phyloP scores from a whole-genome alignment of 495 filamentous ascomycete species.

The Aspergillus heteromorphus region DNA sequence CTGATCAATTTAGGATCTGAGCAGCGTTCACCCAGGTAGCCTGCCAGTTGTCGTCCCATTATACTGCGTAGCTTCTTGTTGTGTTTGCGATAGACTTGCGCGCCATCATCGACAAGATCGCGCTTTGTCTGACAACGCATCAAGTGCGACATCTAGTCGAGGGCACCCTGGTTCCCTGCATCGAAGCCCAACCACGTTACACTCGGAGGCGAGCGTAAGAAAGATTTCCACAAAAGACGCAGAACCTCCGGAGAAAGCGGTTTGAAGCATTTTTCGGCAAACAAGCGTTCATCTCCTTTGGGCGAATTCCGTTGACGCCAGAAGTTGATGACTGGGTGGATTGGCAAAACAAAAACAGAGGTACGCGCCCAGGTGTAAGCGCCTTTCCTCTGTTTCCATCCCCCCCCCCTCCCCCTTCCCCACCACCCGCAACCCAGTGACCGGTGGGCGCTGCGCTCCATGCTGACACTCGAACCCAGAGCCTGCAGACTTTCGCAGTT shows the following conservation, averaged over 20 bases:
- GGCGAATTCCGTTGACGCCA: slow-evolving; percentile 15
- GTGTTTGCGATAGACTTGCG: slow-evolving; percentile 17
- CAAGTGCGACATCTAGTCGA: slow-evolving; percentile 31
- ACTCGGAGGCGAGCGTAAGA: slow-evolving; percentile 32
- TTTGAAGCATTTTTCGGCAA: slow-evolving; percentile 26
- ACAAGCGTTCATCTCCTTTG: slow-evolving; percentile 18
- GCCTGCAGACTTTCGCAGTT: slow-evolving; percentile 35
- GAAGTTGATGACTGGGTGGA: slow-evolving; percentile 14
- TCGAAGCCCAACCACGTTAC: slow-evolving; percentile 50
- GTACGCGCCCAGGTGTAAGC: slow-evolving; percentile 33
- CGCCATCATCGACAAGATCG: slow-evolving; percentile 27
- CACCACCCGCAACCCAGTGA: slow-evolving; percentile 40
- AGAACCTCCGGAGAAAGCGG: slow-evolving; percentile 25
- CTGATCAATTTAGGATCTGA: slow-evolving; percentile 13
- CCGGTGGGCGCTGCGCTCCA: slow-evolving; percentile 34
- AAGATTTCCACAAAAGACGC: slow-evolving; percentile 36
- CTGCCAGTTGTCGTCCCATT: slow-evolving; percentile 26
- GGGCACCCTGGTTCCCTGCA: slow-evolving; percentile 39
- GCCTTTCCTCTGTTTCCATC: slow-evolving; percentile 14
- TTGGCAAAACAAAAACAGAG: slow-evolving; percentile 22
- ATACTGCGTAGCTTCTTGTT: slow-evolving; percentile 24
- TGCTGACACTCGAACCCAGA: slow-evolving; percentile 38
- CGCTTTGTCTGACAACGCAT: slow-evolving; percentile 44
- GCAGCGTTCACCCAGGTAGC: slow-evolving; percentile 18
- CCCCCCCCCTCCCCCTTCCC: slow-evolving; percentile 27